Evolutionary conservation across 805 yeast genomes (phyloP).

Genomic region (Ogataea nakhonphanomensis): DNA sequence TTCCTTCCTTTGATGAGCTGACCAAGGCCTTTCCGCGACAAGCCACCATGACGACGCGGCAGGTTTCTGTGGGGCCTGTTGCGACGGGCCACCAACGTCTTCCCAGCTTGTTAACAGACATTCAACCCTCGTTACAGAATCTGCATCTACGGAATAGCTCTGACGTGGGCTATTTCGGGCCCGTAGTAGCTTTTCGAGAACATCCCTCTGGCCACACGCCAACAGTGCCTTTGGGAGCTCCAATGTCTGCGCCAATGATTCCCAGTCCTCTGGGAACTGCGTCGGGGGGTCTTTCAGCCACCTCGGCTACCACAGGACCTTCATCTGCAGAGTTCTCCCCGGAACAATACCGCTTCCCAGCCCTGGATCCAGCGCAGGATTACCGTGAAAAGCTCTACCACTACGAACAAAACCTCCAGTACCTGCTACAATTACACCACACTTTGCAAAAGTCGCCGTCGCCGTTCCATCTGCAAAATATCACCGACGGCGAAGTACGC

Average conservation of each 20-base stretch:
- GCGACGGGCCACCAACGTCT: not conserved
- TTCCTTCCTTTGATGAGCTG: slow-evolving; percentile 24
- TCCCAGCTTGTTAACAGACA: slow-evolving; percentile 1
- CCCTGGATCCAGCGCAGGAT: not conserved
- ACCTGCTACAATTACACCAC: not conserved
- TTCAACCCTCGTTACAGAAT: slow-evolving; percentile 6
- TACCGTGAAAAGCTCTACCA: not conserved
- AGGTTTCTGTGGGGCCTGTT: not conserved
- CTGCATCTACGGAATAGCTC: slow-evolving; percentile 2
- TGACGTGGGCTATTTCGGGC: not conserved
- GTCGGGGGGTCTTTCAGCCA: too few species aligned
- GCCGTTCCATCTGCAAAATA: not conserved
- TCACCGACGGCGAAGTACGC: slow-evolving; percentile 1
- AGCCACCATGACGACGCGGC: not conserved
- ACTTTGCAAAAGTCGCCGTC: not conserved
- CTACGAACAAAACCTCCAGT: not conserved
- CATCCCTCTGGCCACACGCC: too few species aligned
- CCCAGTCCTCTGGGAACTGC: not conserved
- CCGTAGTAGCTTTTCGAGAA: too few species aligned
- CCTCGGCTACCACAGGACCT: not conserved
- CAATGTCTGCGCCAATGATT: not conserved
- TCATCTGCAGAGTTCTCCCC: slow-evolving; percentile 1
- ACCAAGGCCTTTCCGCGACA: slow-evolving; percentile 19
- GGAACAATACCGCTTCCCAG: slow-evolving; percentile 7
- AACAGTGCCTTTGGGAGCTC: not conserved